Conservation (phyloP, 352 stramenopile species). For the Phytophthora multivora region DNA sequence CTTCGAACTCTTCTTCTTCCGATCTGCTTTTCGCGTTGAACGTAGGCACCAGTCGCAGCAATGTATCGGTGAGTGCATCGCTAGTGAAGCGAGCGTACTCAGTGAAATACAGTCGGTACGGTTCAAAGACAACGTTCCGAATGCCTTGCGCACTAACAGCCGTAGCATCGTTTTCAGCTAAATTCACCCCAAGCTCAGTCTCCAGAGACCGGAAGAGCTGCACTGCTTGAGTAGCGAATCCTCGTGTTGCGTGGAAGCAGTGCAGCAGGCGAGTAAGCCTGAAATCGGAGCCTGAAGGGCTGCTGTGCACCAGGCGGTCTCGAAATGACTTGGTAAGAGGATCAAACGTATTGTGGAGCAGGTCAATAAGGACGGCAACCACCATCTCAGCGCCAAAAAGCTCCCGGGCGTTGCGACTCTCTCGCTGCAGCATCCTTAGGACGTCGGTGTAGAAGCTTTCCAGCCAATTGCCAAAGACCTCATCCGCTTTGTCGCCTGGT, state of each 20-base stretch:
- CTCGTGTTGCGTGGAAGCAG: constrained; percentile 50
- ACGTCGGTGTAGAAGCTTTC: constrained; percentile 64
- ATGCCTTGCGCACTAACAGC: constrained; percentile 13
- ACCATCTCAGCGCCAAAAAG: constrained; percentile 50
- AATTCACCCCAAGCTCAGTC: constrained; percentile 17
- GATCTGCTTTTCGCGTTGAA: constrained; percentile 29
- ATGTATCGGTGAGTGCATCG: constrained; percentile 41
- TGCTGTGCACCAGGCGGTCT: constrained; percentile 44
- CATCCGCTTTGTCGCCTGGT: constrained; percentile 2
- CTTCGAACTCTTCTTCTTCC: constrained; percentile 27
- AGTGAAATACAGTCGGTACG: constrained; percentile 60
- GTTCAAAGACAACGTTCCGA: constrained; percentile 47
- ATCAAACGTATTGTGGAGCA: constrained; percentile 60
- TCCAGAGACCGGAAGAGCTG: constrained; percentile 52
- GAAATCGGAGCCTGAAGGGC: constrained; percentile 28
- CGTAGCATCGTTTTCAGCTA: constrained; percentile 8
- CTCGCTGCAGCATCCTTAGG: constrained; percentile 57
- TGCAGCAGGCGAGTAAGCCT: constrained; percentile 37
- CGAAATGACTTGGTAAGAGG: constrained; percentile 57
- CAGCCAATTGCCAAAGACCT: constrained; percentile 47
- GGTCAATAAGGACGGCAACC: constrained; percentile 37
- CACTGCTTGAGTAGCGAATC: constrained; percentile 49
- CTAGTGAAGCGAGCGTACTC: constrained; percentile 55
- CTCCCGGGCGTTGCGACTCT: constrained; percentile 44
- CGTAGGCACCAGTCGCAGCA: constrained; percentile 46